phyloP scores from a whole-genome alignment of 768 basidiomycete genomes.

The Lactarius sp. region DNA sequence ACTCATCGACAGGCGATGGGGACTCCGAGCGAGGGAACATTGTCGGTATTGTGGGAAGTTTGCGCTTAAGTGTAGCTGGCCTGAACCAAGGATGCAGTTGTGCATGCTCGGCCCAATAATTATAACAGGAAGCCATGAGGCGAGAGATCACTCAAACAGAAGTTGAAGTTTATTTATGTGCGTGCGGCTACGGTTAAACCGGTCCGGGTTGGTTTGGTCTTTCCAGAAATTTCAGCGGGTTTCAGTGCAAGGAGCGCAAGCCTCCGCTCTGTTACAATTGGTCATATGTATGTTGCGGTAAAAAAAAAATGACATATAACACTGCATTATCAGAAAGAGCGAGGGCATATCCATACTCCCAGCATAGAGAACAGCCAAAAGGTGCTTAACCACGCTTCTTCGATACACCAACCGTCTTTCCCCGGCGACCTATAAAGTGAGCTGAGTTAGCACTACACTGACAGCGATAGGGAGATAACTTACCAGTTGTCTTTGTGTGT shows the following conservation, averaged over 20 bases:
- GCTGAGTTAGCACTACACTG: neutral
- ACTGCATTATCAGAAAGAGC: neutral
- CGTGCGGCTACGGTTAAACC: neutral
- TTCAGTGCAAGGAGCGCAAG: neutral
- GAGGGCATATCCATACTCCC: conserved; percentile 1
- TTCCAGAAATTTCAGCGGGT: neutral
- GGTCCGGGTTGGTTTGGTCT: neutral
- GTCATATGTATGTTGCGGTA: neutral
- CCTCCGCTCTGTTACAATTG: neutral
- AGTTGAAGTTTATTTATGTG: neutral
- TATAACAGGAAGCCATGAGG: conserved; percentile 31
- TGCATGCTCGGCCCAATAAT: conserved; percentile 32
- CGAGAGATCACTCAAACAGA: neutral
- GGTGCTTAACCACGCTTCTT: conserved; percentile 70
- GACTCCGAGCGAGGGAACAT: conserved; percentile 9
- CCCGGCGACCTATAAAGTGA: conserved; percentile 67
- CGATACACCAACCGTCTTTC: conserved; percentile 94
- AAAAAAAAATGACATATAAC: neutral
- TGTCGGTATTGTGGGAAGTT: conserved; percentile 24
- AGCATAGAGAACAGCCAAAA: neutral
- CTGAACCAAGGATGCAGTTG: conserved; percentile 44
- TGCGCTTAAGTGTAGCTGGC: conserved; percentile 40
- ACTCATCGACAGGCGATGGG: conserved; percentile 11
- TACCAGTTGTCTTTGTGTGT: conserved; percentile 98
- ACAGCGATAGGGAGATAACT: conserved; percentile 25